These are phyloP conservation scores for Fusarium bulbicola DNA, from an alignment of 2,329 filamentous ascomycete species.

Conservation along the genomic window DNA sequence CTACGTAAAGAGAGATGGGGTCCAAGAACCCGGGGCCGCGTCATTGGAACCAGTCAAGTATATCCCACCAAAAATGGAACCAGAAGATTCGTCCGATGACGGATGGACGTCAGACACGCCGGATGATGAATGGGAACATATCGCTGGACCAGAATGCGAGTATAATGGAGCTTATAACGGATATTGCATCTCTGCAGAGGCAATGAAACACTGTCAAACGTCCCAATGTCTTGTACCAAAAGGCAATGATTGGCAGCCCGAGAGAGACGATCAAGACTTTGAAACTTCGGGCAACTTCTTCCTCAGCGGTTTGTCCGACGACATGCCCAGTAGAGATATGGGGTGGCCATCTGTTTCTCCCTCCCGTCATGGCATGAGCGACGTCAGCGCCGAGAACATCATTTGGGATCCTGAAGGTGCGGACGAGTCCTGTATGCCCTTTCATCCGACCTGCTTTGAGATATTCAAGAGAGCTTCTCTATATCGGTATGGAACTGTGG, in stretches of 20 bases:
- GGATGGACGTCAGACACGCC: not conserved
- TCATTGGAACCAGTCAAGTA: not conserved
- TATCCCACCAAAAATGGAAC: not conserved
- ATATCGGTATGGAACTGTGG: slow-evolving; percentile 19
- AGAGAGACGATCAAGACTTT: slow-evolving; percentile 33
- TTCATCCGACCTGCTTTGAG: slow-evolving; percentile 45
- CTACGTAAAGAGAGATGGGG: not conserved
- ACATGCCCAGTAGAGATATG: slow-evolving; percentile 17
- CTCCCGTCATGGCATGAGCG: not conserved
- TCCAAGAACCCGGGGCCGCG: not conserved
- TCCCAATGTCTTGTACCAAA: slow-evolving; percentile 42
- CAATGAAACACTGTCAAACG: slow-evolving; percentile 40
- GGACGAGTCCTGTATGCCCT: slow-evolving; percentile 31
- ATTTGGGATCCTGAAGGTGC: not conserved
- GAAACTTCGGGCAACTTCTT: slow-evolving; percentile 22
- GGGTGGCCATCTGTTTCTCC: slow-evolving; percentile 6
- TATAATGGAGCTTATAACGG: slow-evolving; percentile 31
- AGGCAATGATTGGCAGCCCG: slow-evolving; percentile 12
- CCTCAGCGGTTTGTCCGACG: slow-evolving; percentile 32
- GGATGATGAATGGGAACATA: slow-evolving; percentile 33
- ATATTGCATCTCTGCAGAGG: slow-evolving; percentile 34
- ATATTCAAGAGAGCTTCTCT: slow-evolving; percentile 41
- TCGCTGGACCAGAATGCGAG: slow-evolving; percentile 34
- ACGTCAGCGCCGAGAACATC: not conserved
- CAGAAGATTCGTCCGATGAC: not conserved